Conservation (phyloP, 202 grass and related monocot genomes). For the Eragrostis tef region DNA sequence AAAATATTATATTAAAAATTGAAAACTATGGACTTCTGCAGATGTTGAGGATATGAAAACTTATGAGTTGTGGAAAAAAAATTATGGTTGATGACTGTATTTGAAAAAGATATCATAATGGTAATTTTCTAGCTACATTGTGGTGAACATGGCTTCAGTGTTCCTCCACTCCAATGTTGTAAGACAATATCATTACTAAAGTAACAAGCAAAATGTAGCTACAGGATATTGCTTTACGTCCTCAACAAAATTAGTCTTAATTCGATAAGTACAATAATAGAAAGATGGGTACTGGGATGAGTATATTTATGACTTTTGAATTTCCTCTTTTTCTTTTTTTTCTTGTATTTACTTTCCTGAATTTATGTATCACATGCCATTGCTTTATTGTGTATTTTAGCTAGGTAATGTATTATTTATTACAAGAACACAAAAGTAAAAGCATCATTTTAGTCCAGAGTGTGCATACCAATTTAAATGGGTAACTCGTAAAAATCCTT, state of each 20-base stretch:
- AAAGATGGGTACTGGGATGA: constrained; percentile 7
- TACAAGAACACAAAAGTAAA: not conserved
- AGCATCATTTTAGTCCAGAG: constrained; percentile 22
- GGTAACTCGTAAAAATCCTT: constrained; percentile 32
- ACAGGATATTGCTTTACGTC: not conserved
- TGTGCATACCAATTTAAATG: not conserved
- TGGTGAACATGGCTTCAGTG: constrained; percentile 2
- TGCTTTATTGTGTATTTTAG: constrained; percentile 1
- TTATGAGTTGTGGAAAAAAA: not conserved
- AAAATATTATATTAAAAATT: constrained; percentile 5
- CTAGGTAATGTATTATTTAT: not conserved
- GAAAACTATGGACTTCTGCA: constrained; percentile 26
- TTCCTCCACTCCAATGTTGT: constrained; percentile 3
- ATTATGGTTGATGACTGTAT: not conserved
- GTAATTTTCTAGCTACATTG: not conserved
- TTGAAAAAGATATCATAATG: not conserved
- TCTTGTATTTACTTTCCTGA: constrained; percentile 27
- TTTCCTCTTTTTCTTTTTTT: too few relatives aligned
- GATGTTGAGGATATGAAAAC: constrained; percentile 6
- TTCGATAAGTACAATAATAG: constrained; percentile 11
- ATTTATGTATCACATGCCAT: constrained; percentile 3
- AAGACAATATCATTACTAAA: constrained; percentile 16
- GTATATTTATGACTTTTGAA: not conserved
- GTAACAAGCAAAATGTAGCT: not conserved
- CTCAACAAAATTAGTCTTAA: not conserved